Evolutionary conservation across 2,329 filamentous ascomycete genomes (phyloP).

Genomic region (Macrophomina tecta): DNA sequence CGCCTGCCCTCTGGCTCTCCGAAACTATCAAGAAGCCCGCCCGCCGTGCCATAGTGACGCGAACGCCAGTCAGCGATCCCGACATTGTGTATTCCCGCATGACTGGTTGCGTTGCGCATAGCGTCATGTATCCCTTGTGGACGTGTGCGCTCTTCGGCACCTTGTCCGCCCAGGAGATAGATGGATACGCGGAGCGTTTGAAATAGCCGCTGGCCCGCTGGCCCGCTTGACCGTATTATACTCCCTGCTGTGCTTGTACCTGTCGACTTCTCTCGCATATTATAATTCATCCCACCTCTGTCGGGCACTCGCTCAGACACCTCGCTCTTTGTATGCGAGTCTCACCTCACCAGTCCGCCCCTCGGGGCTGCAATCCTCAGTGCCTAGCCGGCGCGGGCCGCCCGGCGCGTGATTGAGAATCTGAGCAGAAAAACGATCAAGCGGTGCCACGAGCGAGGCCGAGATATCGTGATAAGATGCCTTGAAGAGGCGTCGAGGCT

Average conservation of each 20-base stretch:
- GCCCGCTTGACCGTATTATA: slow-evolving; percentile 4
- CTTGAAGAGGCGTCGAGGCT: background rate
- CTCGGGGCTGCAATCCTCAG: background rate
- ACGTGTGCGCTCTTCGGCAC: background rate
- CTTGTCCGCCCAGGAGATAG: background rate
- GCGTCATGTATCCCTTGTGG: background rate
- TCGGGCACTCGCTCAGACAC: background rate
- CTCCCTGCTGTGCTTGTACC: no score
- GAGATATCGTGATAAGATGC: background rate
- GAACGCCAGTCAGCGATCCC: background rate
- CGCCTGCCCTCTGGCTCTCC: slow-evolving; percentile 6
- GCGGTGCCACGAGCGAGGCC: background rate
- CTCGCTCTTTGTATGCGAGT: background rate
- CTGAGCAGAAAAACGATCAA: background rate
- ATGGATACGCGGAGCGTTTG: background rate
- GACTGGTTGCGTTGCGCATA: slow-evolving; percentile 5
- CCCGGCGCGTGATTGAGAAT: background rate
- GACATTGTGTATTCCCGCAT: background rate
- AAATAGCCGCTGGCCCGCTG: slow-evolving; percentile 13
- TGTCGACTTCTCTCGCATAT: background rate
- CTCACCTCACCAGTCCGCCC: background rate
- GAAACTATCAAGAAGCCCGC: background rate
- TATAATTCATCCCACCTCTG: background rate
- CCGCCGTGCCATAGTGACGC: slow-evolving; percentile 17
- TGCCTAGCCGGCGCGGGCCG: slow-evolving; percentile 18